A percentile compares a stretch with the other conserved stretches of the same genome.
These are phyloP conservation scores for Fistulinella prunicolor DNA, from an alignment of 768 basidiomycete species.

Conservation along the genomic window DNA sequence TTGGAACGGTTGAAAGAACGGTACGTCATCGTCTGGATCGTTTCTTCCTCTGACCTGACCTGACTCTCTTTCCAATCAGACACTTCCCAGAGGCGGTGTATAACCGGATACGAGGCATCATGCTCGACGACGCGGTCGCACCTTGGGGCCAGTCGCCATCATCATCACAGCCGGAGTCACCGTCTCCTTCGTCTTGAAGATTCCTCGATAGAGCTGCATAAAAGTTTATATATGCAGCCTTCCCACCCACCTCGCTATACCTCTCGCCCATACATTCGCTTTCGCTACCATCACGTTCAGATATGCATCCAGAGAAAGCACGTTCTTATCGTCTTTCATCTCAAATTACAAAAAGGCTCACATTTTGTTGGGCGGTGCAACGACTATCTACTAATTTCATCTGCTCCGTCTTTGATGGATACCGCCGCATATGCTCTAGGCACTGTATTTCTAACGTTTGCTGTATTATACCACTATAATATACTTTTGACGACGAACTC, in stretches of 20 bases:
- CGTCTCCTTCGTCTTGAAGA: conserved; percentile 4
- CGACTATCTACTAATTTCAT: too few species aligned
- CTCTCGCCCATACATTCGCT: too few species aligned
- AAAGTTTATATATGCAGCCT: too few species aligned
- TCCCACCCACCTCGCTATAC: too few species aligned
- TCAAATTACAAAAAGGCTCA: too few species aligned
- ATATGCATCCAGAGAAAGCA: too few species aligned
- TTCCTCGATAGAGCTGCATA: too few species aligned
- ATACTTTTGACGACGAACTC: not conserved
- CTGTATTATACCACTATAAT: conserved; percentile 13
- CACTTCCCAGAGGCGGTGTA: conserved; percentile 77
- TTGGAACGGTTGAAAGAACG: conserved; percentile 71
- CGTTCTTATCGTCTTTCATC: too few species aligned
- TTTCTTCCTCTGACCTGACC: not conserved
- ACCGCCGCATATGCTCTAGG: not conserved
- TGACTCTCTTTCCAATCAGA: conserved; percentile 35
- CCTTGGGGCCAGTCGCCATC: conserved; percentile 35
- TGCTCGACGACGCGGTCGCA: conserved; percentile 64
- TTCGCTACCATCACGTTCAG: too few species aligned
- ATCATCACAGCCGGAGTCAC: conserved; percentile 11
- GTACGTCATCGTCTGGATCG: conserved; percentile 32
- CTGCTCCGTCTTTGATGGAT: too few species aligned
- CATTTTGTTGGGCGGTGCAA: too few species aligned
- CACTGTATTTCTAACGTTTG: too few species aligned
- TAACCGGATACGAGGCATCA: conserved; percentile 75